Base-by-base conservation (phyloP, 169 alveolate genomes). In the Plasmodium berghei region DNA sequence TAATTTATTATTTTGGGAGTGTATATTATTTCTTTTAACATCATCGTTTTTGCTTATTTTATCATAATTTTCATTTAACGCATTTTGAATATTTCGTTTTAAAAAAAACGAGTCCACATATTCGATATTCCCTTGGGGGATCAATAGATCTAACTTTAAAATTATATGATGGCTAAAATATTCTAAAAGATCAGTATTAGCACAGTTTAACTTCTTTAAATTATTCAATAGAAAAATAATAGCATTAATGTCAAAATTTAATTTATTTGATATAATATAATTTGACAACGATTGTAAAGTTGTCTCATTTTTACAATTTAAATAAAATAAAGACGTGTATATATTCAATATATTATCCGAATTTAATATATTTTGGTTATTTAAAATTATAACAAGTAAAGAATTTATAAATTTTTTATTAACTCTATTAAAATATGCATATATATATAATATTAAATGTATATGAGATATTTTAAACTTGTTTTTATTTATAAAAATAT, bases 251-350 rank as follows among this genome's bases (percentile, higher is more conserved):
- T 77, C 72, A 28, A 77, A 77, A 5, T 48, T 42, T 28, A 77
- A 58, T 6, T 77, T 22, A 49, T 77, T 77, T 10, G 77, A 48
- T 24, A 77, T 77, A 42, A 77, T 77, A 40, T 77, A 77, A 46
- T 48, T 54, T 14, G 70, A 58, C 58, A 77, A 77, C 48, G 56
- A 56, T 16, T 63, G 67, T 26, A 77, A 28, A 2, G 89, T 77
- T 56, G 63, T 77, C 26, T 77, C 77, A 64, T 77, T 77, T 26
- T 77, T 77, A 48, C 89, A 77, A 46, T 77, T 64, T 18, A 77
- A 28, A 22, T 77, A 77, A 54, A 77, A 77, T 77, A 77, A 16
- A 2, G 89, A 77, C 6, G 89, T 77, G 70, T 63, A 77, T 48
- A 77, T 77, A 58, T 69, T 77, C 48, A 77, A n/a, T 49, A 77